Evolutionary conservation across 495 filamentous ascomycete species (phyloP).

Genomic region (Lophiotrema nucula): DNA sequence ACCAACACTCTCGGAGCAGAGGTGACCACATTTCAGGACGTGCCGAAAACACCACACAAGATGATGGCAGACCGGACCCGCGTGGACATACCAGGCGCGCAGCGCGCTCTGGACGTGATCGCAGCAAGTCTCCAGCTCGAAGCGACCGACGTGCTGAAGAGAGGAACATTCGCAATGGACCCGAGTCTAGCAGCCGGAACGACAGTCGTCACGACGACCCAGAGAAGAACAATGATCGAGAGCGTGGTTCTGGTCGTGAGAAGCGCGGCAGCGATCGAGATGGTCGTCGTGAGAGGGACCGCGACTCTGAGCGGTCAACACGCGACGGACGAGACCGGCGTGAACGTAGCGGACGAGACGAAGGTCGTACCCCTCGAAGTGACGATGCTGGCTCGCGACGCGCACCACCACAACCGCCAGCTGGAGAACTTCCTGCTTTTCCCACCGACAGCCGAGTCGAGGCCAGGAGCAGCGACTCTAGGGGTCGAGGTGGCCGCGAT

Average conservation of each 20-base stretch:
- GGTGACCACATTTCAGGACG: constrained; percentile 11
- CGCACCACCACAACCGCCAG: background rate
- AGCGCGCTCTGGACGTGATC: constrained; percentile 22
- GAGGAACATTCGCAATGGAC: too few species aligned
- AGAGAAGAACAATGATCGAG: constrained; percentile 2
- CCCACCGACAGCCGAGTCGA: background rate
- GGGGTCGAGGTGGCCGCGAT: background rate
- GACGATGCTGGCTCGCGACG: constrained; percentile 7
- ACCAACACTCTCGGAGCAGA: constrained; percentile 1
- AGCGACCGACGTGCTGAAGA: constrained; percentile 10
- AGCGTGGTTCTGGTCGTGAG: constrained; percentile 5
- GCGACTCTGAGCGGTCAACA: constrained; percentile 4
- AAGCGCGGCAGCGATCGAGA: constrained; percentile 17
- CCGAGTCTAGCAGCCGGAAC: background rate
- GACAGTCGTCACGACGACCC: constrained; percentile 1
- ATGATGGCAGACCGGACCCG: constrained; percentile 23
- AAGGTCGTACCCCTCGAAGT: background rate
- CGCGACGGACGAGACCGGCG: constrained; percentile 20
- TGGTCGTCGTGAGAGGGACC: constrained; percentile 14
- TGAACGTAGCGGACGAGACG: constrained; percentile 3
- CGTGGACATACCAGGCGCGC: constrained; percentile 22
- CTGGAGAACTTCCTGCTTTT: background rate
- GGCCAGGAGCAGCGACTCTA: background rate
- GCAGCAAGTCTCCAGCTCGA: constrained; percentile 24
- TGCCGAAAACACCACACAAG: constrained; percentile 8